Base-by-base conservation (phyloP, 2,329 filamentous ascomycete genomes). In the Arachnopeziza araneosa region DNA sequence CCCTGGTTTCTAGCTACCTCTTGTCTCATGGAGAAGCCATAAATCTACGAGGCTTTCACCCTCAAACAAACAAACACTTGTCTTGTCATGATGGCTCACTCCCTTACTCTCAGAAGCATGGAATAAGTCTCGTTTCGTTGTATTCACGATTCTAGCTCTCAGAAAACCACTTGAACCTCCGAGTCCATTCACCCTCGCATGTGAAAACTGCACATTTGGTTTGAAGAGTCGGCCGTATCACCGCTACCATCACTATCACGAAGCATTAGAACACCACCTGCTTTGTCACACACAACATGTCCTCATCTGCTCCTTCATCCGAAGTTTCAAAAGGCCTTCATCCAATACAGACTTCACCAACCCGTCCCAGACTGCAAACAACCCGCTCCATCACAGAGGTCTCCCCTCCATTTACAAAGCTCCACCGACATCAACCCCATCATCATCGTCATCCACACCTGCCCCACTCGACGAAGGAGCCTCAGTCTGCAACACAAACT, bases 351-450 rank as follows among this genome's bases (percentile, higher is more conserved):
- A n/a, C 50, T 52, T 24, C 50, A 3, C 24, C 50, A 3, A 52
- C n/a, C 8, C 73, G 75, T 23, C 71, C 76, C 24, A 78, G 78
- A 60, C 83, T 83, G 66, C 80, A 82, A 66, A 75, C 84, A 61
- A 80, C 77, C 62, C 79, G 81, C 36, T 86, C 84, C 53, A 67
- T 68, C 49, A 63, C 63, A 21, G 69, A 70, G 24, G 30, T 62
- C 24, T 61, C 62, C 10, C 55, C 61, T 26, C 36, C 62, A n/a
- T 54, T 60, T 21, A 48, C 55, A 14, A 65, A 66, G 48, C 70
- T 74, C 57, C 76, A 78, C 58, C 73, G 75, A 59, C 72, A 75
- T 52, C 71, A 72, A 60, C 71, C 74, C 55, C 70, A 73, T 53
- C 68, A 70, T 14, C 36, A 44, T 19, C 36, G 17, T 23, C 67